These are phyloP conservation scores for Ceratobasidium papillatum DNA, from an alignment of 1,284 basidiomycete species.

Conservation along the genomic window DNA sequence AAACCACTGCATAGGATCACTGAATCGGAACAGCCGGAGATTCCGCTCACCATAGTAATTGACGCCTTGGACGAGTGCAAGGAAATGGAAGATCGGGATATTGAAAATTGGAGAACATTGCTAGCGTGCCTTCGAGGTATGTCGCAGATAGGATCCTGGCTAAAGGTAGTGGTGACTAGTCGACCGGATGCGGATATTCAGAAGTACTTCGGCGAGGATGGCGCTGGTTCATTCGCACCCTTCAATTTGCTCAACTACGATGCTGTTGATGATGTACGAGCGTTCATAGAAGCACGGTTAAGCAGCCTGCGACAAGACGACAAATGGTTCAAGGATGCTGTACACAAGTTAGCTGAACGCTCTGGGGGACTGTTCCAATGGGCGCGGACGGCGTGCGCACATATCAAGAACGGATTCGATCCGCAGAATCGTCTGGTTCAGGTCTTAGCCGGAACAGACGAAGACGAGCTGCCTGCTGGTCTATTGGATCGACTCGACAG, in stretches of 20 bases:
- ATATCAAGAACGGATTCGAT: neutral
- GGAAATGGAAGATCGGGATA: no score
- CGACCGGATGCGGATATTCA: constrained; percentile 25
- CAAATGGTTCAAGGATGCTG: neutral
- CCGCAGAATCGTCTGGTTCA: neutral
- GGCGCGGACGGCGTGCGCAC: constrained; percentile 24
- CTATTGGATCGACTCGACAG: neutral
- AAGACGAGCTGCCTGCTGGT: no score
- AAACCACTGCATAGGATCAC: constrained; percentile 9
- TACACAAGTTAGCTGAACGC: neutral
- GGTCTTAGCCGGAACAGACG: neutral
- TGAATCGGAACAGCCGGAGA: neutral
- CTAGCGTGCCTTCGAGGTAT: neutral
- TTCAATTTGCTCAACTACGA: constrained; percentile 9
- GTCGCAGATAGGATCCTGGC: neutral
- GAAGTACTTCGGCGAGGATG: neutral
- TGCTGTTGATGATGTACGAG: neutral
- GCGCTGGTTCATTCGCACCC: neutral
- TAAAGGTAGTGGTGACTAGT: constrained; percentile 30
- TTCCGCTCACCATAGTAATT: constrained; percentile 8
- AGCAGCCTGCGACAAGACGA: neutral
- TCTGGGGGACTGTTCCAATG: constrained; percentile 33
- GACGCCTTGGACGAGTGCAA: constrained; percentile 42
- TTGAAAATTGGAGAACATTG: neutral
- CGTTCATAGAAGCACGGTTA: neutral